These are phyloP conservation scores for Boeremia exigua DNA, from an alignment of 2,329 filamentous ascomycete genomes.

Conservation along the genomic window DNA sequence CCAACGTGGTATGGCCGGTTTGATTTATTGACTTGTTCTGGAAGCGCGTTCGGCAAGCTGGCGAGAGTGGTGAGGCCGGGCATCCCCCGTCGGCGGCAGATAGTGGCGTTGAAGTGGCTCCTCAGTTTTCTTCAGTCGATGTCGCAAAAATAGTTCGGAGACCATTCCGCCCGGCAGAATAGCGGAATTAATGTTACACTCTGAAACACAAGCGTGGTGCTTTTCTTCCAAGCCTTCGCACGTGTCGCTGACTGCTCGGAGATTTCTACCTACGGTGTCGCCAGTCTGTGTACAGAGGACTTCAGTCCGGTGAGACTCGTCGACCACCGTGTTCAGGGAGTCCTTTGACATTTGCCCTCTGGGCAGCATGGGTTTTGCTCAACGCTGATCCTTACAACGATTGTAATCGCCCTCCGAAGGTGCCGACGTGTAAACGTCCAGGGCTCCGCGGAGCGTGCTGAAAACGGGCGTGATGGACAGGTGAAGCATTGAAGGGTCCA, in stretches of 20 bases:
- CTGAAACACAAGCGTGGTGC: slow-evolving; percentile 19
- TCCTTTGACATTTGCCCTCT: not conserved
- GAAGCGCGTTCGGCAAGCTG: slow-evolving; percentile 5
- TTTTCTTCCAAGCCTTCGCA: slow-evolving; percentile 13
- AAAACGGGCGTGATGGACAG: slow-evolving; percentile 21
- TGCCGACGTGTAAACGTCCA: slow-evolving; percentile 6
- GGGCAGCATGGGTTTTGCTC: slow-evolving; percentile 3
- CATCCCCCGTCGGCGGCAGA: not conserved
- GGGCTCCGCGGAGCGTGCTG: slow-evolving; percentile 17
- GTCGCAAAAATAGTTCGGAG: slow-evolving; percentile 10
- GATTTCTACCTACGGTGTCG: slow-evolving; percentile 14
- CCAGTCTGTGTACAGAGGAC: slow-evolving; percentile 17
- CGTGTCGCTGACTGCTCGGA: slow-evolving; percentile 23
- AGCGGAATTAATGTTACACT: slow-evolving; percentile 7
- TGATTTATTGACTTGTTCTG: not conserved
- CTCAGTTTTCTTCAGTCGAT: not conserved
- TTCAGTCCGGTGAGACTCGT: slow-evolving; percentile 14
- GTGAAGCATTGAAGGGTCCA: slow-evolving; percentile 30
- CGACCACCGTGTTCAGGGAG: slow-evolving; percentile 1
- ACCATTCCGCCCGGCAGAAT: slow-evolving; percentile 5
- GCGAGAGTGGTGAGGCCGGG: slow-evolving; percentile 1
- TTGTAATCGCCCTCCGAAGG: slow-evolving; percentile 3
- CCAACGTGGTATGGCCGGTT: not conserved
- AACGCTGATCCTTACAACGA: slow-evolving; percentile 6
- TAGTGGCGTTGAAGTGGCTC: slow-evolving; percentile 7